A percentile compares a stretch with the other conserved stretches of the same genome.
Evolutionary conservation across 805 yeast species (phyloP).

Genomic region (Wilhelminamyces savonicus): DNA sequence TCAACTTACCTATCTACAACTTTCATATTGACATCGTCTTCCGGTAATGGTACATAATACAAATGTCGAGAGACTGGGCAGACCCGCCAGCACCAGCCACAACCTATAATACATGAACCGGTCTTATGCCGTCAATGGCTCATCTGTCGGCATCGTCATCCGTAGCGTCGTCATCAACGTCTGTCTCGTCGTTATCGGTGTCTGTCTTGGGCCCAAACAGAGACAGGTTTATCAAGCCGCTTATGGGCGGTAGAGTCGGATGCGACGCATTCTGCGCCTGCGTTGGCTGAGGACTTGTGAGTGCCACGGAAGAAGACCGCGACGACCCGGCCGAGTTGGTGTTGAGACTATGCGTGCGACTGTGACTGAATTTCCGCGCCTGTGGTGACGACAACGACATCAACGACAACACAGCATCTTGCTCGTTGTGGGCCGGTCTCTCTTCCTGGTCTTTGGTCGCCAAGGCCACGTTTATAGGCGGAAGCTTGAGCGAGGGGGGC

Average conservation of each 20-base stretch:
- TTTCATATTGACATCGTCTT: too few relatives aligned
- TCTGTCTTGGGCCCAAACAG: slow-evolving; percentile 1
- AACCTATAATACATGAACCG: too few relatives aligned
- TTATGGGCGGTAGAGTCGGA: slow-evolving; percentile 23
- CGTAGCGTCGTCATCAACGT: slow-evolving; percentile 24
- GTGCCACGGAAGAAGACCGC: slow-evolving; percentile 17
- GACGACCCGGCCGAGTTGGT: slow-evolving; percentile 24
- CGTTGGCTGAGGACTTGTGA: slow-evolving; percentile 5
- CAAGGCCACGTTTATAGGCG: slow-evolving; percentile 8
- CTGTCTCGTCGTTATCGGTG: slow-evolving; percentile 28
- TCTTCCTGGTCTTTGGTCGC: slow-evolving; percentile 2
- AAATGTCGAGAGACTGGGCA: too few relatives aligned
- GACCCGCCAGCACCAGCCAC: too few relatives aligned
- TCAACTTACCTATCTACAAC: too few relatives aligned
- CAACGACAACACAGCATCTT: slow-evolving; percentile 50
- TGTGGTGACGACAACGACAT: slow-evolving; percentile 53
- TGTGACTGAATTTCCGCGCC: slow-evolving; percentile 20
- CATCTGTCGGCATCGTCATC: slow-evolving; percentile 16
- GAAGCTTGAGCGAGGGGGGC: slow-evolving; percentile 4
- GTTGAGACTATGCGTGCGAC: slow-evolving; percentile 22
- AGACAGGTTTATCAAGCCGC: slow-evolving; percentile 13
- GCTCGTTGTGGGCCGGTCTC: slow-evolving; percentile 31
- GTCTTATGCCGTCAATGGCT: too few relatives aligned
- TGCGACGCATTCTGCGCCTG: slow-evolving; percentile 3
- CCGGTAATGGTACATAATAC: too few relatives aligned